These are phyloP conservation scores for Monosporozyma yasuniensis DNA, from an alignment of 805 yeast genomes.

Conservation along the genomic window DNA sequence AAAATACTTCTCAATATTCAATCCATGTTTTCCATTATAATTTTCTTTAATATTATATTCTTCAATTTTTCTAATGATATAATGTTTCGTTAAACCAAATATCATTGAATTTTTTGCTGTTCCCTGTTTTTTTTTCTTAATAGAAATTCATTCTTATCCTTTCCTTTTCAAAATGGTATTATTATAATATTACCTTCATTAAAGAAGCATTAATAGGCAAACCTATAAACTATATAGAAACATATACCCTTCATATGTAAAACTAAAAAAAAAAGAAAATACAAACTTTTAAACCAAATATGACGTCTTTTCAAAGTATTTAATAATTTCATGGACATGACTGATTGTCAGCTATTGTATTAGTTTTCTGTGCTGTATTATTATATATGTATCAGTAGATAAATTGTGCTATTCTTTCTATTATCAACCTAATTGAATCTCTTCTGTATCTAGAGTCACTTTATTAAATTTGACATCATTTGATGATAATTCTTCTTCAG, in stretches of 20 bases:
- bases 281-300: background rate
- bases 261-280: background rate
- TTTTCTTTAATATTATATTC: too few species aligned
- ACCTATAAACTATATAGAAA: background rate
- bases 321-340: too few species aligned
- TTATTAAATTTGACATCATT: conserved; percentile 43
- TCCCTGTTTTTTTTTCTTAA: background rate
- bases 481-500: conserved; percentile 43
- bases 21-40: background rate
- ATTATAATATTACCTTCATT: background rate
- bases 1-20: background rate
- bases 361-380: too few species aligned
- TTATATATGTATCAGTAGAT: too few species aligned
- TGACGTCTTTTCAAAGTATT: too few species aligned
- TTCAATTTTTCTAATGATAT: too few species aligned
- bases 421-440: conserved; percentile 12
- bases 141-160: too few species aligned
- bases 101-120: too few species aligned
- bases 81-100: too few species aligned
- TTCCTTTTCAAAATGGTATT: background rate
- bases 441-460: conserved; percentile 13
- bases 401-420: background rate
- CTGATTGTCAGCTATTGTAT: too few species aligned
- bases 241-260: background rate
- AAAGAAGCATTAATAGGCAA: background rate